Evolutionary conservation across 306 rosid species (phyloP), one percentile per base, ranked within the genome.

Genomic region (Casuarina equisetifolia): DNA sequence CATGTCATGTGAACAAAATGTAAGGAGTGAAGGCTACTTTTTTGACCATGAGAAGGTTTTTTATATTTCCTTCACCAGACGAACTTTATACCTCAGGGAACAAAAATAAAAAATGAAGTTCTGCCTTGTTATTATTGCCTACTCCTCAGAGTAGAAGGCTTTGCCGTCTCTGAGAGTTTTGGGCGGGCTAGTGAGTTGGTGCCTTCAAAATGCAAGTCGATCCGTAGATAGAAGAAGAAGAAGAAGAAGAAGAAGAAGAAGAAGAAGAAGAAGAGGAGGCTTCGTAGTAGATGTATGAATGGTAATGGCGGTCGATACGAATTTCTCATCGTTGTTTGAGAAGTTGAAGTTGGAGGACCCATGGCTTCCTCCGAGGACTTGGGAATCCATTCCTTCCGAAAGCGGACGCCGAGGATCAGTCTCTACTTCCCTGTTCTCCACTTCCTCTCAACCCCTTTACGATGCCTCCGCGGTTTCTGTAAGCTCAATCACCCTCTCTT

Each of bases 341-440:
- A 89, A 89, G 71, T 77, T 94, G 78, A 92, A 87, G 85, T 19
- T 92, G 11, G 87, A 94, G 50, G 89, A 82, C 78, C 97, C 97
- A 62, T 86, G 90, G 92, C 80, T 95, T 85, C 91, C 96, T 50
- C 96, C 98, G 8, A 76, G 53, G 63, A 81, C 93, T 4, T 95
- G 97, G 98, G 97, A 91, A 76, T 90, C 97, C 40, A 84, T 86
- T 38, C 81, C 90, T 78, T 88, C 82, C 19, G 92, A 92, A 70
- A 89, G 86, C 51, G 94, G 92, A 6, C 16, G 68, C 0, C 36
- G 64, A 58, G 64, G 64, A 25, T 25, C 16, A 9, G 74, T 17
- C 36, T 58, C 74, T 25, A 46, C 49, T 61, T 38, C 53, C 63
- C 52, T 38, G 0, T n/a, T 46, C 35, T 77, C 86, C 59, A 53